These are phyloP conservation scores for Aeschynomene evenia DNA, from an alignment of 306 rosid genomes.

Conservation along the genomic window DNA sequence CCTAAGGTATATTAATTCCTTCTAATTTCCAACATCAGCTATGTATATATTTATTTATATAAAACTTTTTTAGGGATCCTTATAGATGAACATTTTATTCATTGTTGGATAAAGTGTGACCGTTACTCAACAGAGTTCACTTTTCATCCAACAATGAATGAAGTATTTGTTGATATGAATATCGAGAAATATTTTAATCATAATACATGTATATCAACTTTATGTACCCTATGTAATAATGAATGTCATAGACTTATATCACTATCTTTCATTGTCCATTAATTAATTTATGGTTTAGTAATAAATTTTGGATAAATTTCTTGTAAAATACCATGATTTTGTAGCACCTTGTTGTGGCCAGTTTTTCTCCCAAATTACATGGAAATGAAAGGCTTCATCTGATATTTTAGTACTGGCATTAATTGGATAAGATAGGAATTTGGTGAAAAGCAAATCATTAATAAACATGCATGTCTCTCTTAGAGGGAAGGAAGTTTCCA, in stretches of 20 bases:
- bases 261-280: neutral
- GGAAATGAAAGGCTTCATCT: neutral
- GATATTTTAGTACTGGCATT: constrained; percentile 9
- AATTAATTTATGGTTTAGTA: neutral
- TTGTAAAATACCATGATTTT: neutral
- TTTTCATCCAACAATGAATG: too few species aligned
- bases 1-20: constrained; percentile 52
- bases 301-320: neutral
- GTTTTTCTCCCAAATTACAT: neutral
- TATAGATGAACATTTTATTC: neutral
- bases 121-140: too few species aligned
- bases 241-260: neutral
- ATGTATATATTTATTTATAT: too few species aligned
- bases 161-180: too few species aligned
- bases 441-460: neutral
- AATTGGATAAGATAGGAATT: constrained; percentile 8
- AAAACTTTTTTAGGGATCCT: too few species aligned
- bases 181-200: too few species aligned
- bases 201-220: too few species aligned
- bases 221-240: neutral
- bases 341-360: neutral
- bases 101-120: too few species aligned
- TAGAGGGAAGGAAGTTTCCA: constrained; percentile 24
- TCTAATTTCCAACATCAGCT: neutral
- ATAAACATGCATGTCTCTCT: neutral